Conservation (phyloP, 495 filamentous ascomycete genomes). For the Paragyromitra xinjiangensis region DNA sequence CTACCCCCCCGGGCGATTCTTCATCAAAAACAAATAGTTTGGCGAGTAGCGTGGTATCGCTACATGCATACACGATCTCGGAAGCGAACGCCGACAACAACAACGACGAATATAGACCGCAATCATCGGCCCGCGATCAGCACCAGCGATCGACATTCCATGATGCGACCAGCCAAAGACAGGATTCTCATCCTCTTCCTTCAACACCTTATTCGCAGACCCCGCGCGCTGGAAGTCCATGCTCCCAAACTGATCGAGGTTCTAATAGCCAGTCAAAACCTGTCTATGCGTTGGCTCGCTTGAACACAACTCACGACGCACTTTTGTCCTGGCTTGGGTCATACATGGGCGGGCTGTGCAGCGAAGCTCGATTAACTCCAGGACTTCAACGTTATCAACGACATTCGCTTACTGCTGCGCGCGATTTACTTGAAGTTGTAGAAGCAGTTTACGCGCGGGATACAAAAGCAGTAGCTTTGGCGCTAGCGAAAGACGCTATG, state of each 20-base stretch:
- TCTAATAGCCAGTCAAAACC: slow-evolving; percentile 42
- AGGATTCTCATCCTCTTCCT: slow-evolving; percentile 54
- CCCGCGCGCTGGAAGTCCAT: slow-evolving; percentile 49
- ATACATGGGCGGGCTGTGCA: slow-evolving; percentile 87
- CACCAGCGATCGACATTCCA: slow-evolving; percentile 30
- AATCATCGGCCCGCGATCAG: slow-evolving; percentile 40
- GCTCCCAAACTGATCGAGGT: slow-evolving; percentile 28
- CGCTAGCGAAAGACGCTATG: slow-evolving; percentile 78
- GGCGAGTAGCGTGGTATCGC: slow-evolving; percentile 21
- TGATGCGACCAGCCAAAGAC: slow-evolving; percentile 30
- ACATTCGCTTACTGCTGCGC: slow-evolving; percentile 83
- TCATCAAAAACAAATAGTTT: slow-evolving; percentile 54
- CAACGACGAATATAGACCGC: slow-evolving; percentile 45
- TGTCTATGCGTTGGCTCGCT: slow-evolving; percentile 61
- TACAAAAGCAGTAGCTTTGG: slow-evolving; percentile 69
- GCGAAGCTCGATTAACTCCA: slow-evolving; percentile 85
- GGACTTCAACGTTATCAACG: slow-evolving; percentile 79
- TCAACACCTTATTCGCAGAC: slow-evolving; percentile 55
- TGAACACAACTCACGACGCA: slow-evolving; percentile 79
- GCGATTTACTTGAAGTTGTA: slow-evolving; percentile 77
- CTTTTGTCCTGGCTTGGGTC: slow-evolving; percentile 89
- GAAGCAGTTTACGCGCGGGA: slow-evolving; percentile 84
- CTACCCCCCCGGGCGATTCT: slow-evolving; percentile 74
- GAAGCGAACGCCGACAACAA: slow-evolving; percentile 38
- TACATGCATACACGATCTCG: slow-evolving; percentile 30